Base-by-base conservation (phyloP, 2,329 filamentous ascomycete species). In the Calonectria fujianensis region DNA sequence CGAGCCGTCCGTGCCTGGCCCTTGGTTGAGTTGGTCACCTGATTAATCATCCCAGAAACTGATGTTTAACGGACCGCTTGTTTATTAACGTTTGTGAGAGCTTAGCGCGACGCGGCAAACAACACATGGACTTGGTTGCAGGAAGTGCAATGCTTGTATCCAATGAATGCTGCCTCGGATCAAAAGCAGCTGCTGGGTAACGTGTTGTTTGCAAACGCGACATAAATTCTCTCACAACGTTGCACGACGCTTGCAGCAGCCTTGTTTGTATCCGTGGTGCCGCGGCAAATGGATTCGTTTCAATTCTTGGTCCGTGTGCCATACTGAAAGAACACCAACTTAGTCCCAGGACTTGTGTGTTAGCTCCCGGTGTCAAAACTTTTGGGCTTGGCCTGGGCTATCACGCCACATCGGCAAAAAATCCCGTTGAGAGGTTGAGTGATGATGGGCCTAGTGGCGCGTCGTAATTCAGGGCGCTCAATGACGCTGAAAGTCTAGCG, bases 1-100 rank as follows among this genome's bases (percentile, higher is more conserved):
- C 57, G 68, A 70, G 37, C 68, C 57, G 57, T 32, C 68, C 68
- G 54, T 70, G 68, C 68, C 65, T 48, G 29, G 66, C 48, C 48
- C 35, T 69, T 69, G 67, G 32, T 35, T 11, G 16, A 45, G 39
- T 5, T 3, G 27, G 39, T 65, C 61, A 32, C 32, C 48, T 27
- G 18, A 51, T 48, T 35, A 68, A 57, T 35, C 32, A 59, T 31
- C 51, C 29, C 18, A 48, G 65, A 10, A 35, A 31, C 45, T n/a
- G 35, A n/a, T 61, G 37, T 41, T 27, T 37, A 24, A 16, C 37
- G 24, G 37, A 27, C 57, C 31, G n/a, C 24, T 39, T 59, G 11
- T 57, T 35, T 16, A 29, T 41, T 39, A 41, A 39, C 57, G 24
- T 63, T 37, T 41, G 35, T 20, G 35, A 31, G 9, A 35, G 14